Conservation (phyloP, 768 basidiomycete species). For the Podaxis sp. region DNA sequence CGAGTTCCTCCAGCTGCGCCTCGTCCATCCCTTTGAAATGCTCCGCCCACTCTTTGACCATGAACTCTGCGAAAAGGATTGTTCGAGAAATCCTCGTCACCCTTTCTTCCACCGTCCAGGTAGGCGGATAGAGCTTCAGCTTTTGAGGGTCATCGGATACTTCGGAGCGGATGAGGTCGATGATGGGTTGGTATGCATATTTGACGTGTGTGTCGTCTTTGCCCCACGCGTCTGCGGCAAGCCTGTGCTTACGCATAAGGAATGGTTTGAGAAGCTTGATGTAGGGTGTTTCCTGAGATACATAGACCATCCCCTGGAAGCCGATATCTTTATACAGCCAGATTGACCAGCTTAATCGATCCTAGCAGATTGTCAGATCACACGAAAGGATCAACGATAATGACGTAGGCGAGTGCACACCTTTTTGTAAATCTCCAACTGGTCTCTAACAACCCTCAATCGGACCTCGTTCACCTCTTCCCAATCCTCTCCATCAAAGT, state of each 20-base stretch:
- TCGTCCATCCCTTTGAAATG: slow-evolving; percentile 58
- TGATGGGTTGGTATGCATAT: slow-evolving; percentile 62
- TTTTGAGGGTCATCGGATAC: slow-evolving; percentile 42
- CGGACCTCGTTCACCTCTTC: slow-evolving; percentile 68
- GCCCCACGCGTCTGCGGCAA: slow-evolving; percentile 80
- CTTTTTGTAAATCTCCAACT: slow-evolving; percentile 70
- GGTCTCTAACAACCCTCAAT: slow-evolving; percentile 67
- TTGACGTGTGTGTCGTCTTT: slow-evolving; percentile 60
- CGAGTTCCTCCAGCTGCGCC: slow-evolving; percentile 66
- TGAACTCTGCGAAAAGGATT: slow-evolving; percentile 69
- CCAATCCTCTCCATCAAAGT: slow-evolving; percentile 59
- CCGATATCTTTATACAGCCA: slow-evolving; percentile 88
- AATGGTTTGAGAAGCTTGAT: slow-evolving; percentile 66
- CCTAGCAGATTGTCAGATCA: slow-evolving; percentile 31
- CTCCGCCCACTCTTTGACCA: slow-evolving; percentile 73
- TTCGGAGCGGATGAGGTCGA: slow-evolving; percentile 57
- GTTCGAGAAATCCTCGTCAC: slow-evolving; percentile 64
- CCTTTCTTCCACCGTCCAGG: slow-evolving; percentile 63
- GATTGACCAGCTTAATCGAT: slow-evolving; percentile 74
- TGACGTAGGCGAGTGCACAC: slow-evolving; percentile 28
- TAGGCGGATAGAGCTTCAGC: slow-evolving; percentile 57
- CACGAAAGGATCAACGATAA: not conserved
- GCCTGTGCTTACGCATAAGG: slow-evolving; percentile 70
- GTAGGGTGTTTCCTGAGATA: slow-evolving; percentile 66
- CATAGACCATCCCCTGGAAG: slow-evolving; percentile 81